Percentiles rank a stretch among this genome's conserved stretches.
phyloP scores from a whole-genome alignment of 495 filamentous ascomycete species.

The Tuber umbilicatum region DNA sequence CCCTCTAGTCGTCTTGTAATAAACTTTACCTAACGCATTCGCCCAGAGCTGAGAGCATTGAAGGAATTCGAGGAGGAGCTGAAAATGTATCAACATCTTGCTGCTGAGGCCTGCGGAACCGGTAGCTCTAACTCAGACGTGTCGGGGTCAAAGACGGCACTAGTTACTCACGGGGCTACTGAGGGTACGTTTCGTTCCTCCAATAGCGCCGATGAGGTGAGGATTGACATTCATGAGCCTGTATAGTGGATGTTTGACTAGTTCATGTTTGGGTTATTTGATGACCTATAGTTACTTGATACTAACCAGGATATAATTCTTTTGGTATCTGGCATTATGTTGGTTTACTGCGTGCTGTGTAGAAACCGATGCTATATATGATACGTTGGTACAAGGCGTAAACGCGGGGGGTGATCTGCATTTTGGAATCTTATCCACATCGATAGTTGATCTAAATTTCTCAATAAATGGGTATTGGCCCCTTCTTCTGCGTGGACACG shows the following conservation, averaged over 20 bases:
- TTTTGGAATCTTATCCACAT: neutral
- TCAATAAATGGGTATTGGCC: neutral
- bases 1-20: neutral
- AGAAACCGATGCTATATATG: neutral
- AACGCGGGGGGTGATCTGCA: neutral
- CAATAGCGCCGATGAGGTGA: neutral
- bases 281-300: neutral
- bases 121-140: neutral
- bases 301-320: neutral
- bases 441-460: neutral
- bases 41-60: conserved; percentile 62
- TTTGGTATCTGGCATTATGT: neutral
- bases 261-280: neutral
- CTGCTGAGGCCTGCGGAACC: neutral
- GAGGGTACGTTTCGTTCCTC: neutral
- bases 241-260: neutral
- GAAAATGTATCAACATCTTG: conserved; percentile 44
- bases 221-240: neutral
- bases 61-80: conserved; percentile 96
- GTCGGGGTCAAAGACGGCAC: neutral
- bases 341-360: neutral
- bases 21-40: conserved; percentile 12
- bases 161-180: conserved; percentile 1
- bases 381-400: neutral
- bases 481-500: neutral